Percentiles rank a stretch among this genome's conserved stretches.
Evolutionary conservation across 805 yeast species (phyloP).

Genomic region (Millerozyma acaciae): DNA sequence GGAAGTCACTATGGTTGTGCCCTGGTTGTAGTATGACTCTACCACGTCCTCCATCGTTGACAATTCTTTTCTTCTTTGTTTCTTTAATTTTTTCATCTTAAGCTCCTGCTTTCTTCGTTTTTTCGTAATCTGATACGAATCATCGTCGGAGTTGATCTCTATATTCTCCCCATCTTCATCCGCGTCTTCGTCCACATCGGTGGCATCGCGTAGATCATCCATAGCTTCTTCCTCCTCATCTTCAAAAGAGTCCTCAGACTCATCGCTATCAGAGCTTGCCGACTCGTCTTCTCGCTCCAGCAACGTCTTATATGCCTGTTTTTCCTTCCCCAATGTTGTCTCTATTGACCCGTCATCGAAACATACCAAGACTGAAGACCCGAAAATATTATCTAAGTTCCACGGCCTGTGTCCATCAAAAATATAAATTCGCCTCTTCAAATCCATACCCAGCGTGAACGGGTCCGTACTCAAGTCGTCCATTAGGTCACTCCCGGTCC

Average conservation of each 20-base stretch:
- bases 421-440: constrained; percentile 65
- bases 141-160: constrained; percentile 20
- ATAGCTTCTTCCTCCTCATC: constrained; percentile 24
- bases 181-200: constrained; percentile 20
- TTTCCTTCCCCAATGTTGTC: constrained; percentile 51
- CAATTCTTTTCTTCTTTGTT: constrained; percentile 37
- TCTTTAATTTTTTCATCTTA: constrained; percentile 27
- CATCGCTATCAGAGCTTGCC: constrained; percentile 26
- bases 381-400: constrained; percentile 90
- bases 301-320: constrained; percentile 56
- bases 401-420: constrained; percentile 95
- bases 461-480: constrained; percentile 17
- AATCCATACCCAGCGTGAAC: constrained; percentile 1
- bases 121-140: constrained; percentile 19
- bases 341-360: constrained; percentile 83
- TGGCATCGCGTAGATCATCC: constrained; percentile 10
- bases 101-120: constrained; percentile 30
- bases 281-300: constrained; percentile 40
- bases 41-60: constrained; percentile 50
- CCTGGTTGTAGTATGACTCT: constrained; percentile 78
- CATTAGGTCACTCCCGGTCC: constrained; percentile 15
- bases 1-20: constrained; percentile 73
- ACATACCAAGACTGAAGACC: constrained; percentile 71
- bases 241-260: constrained; percentile 28
- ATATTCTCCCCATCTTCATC: constrained; percentile 13